Conservation (phyloP, 2,329 filamentous ascomycete species). For the Whalleya microplaca region DNA sequence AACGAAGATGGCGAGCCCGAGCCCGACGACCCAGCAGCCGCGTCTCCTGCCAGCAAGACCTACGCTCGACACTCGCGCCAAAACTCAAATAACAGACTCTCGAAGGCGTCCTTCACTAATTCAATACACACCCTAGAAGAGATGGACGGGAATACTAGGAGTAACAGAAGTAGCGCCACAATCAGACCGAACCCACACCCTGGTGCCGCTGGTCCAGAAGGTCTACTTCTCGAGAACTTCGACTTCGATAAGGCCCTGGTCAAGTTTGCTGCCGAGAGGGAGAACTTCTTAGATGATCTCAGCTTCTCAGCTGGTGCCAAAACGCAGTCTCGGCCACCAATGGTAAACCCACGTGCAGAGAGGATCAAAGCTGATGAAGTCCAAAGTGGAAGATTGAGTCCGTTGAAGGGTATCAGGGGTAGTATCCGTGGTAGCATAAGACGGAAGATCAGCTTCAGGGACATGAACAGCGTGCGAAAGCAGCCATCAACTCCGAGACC, state of each 20-base stretch:
- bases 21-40: slow-evolving; percentile 38
- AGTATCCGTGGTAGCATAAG: slow-evolving; percentile 83
- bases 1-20: slow-evolving; percentile 65
- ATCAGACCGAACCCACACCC: slow-evolving; percentile 53
- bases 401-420: slow-evolving; percentile 61
- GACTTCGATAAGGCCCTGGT: slow-evolving; percentile 93
- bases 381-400: slow-evolving; percentile 55
- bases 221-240: slow-evolving; percentile 62
- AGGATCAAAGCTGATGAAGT: slow-evolving; percentile 78
- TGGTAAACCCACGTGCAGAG: slow-evolving; percentile 79
- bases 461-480: slow-evolving; percentile 94
- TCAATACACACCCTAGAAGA: slow-evolving; percentile 62
- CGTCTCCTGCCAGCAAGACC: slow-evolving; percentile 40
- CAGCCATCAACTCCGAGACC: slow-evolving; percentile 77
- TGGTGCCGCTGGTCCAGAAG: slow-evolving; percentile 37
- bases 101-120: slow-evolving; percentile 54
- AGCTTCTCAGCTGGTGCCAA: slow-evolving; percentile 85
- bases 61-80: slow-evolving; percentile 63
- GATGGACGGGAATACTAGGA: slow-evolving; percentile 59
- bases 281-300: slow-evolving; percentile 90
- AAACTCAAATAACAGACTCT: slow-evolving; percentile 62
- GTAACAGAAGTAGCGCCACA: slow-evolving; percentile 69
- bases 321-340: slow-evolving; percentile 68
- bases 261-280: slow-evolving; percentile 94
- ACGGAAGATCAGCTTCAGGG: slow-evolving; percentile 87